A percentile compares a stretch with the other conserved stretches of the same genome.
Evolutionary conservation across 1,284 basidiomycete genomes (phyloP).

Genomic region (Fistulina hepatica): DNA sequence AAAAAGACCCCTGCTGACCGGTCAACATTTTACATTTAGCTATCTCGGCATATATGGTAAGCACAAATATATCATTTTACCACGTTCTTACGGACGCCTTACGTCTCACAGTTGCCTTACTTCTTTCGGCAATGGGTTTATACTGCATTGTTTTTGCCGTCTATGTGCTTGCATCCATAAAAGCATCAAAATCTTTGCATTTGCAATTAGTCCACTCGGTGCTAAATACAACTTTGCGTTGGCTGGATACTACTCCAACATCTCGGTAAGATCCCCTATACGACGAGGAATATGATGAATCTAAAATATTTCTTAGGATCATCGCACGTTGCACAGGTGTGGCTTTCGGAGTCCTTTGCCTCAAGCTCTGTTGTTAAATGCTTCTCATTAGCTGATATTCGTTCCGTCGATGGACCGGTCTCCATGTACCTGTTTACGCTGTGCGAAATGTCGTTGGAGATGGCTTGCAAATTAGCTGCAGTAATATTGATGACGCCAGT

Average conservation of each 20-base stretch:
- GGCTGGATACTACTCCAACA: slow-evolving; percentile 39
- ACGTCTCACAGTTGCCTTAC: too few species aligned
- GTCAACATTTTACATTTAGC: slow-evolving; percentile 26
- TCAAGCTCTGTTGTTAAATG: too few species aligned
- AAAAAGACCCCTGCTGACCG: slow-evolving; percentile 1
- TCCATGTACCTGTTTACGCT: slow-evolving; percentile 17
- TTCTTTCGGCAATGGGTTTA: not conserved
- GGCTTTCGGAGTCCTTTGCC: too few species aligned
- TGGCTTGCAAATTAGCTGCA: slow-evolving; percentile 29
- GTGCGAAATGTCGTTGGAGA: slow-evolving; percentile 26
- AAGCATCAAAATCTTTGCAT: slow-evolving; percentile 16
- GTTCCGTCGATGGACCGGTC: slow-evolving; percentile 31
- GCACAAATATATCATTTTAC: slow-evolving; percentile 1
- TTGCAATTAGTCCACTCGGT: slow-evolving; percentile 16
- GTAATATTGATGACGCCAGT: slow-evolving; percentile 32
- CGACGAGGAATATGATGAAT: too few species aligned
- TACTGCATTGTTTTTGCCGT: slow-evolving; percentile 7
- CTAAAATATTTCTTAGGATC: too few species aligned
- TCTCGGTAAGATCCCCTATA: too few species aligned
- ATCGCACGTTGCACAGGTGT: slow-evolving; percentile 39
- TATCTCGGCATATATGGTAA: slow-evolving; percentile 13
- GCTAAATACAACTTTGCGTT: slow-evolving; percentile 21
- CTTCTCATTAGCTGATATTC: too few species aligned
- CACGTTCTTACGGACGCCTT: not conserved
- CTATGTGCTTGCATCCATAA: slow-evolving; percentile 12